phyloP scores from a whole-genome alignment of 805 yeast species.

The Wickerhamiella occidentalis region DNA sequence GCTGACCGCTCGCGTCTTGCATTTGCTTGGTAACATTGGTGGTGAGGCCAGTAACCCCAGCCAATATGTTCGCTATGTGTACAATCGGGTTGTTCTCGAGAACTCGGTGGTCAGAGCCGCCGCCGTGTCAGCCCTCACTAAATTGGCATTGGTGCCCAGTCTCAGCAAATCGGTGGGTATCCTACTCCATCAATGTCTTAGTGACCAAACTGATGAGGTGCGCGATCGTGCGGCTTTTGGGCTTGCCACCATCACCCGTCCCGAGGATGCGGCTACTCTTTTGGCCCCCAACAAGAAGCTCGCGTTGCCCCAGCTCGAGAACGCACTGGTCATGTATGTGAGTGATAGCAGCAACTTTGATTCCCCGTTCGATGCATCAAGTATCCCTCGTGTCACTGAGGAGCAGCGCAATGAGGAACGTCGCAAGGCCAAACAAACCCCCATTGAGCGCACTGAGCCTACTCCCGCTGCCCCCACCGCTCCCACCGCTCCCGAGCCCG shows the following conservation, averaged over 20 bases:
- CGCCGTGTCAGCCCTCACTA: conserved; percentile 84
- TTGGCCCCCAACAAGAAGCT: conserved; percentile 57
- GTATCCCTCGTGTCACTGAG: conserved; percentile 42
- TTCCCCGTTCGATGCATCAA: conserved; percentile 58
- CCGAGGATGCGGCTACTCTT: conserved; percentile 32
- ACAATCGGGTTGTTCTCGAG: conserved; percentile 91
- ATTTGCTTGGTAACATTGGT: conserved; percentile 87
- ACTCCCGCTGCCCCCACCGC: neutral
- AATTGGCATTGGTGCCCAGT: conserved; percentile 64
- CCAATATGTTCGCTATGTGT: conserved; percentile 85
- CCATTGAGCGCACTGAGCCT: neutral
- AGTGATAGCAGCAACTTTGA: conserved; percentile 33
- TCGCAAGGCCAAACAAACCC: neutral
- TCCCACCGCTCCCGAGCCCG: conserved; percentile 13
- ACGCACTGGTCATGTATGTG: conserved; percentile 60
- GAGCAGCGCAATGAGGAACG: conserved; percentile 24
- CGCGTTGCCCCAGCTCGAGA: conserved; percentile 68
- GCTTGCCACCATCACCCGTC: conserved; percentile 42
- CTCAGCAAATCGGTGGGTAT: conserved; percentile 59
- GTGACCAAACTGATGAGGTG: conserved; percentile 89
- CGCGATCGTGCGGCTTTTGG: conserved; percentile 94
- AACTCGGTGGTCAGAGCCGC: conserved; percentile 92
- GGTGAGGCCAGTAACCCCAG: conserved; percentile 80
- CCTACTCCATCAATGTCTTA: conserved; percentile 68
- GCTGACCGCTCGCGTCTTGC: conserved; percentile 83